Conservation (phyloP, 106 monocot genomes). For the Iris macrosiphon region DNA sequence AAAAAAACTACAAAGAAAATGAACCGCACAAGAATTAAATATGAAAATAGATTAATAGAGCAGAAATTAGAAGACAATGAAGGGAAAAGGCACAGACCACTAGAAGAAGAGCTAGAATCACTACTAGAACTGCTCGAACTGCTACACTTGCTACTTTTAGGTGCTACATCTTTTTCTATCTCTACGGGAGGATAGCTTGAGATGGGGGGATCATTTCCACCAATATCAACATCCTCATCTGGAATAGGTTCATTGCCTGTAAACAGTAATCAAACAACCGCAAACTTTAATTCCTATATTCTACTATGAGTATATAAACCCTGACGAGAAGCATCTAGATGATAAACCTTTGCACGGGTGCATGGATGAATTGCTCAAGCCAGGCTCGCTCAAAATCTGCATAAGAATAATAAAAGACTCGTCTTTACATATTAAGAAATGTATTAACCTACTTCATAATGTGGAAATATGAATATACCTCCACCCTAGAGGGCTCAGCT, state of each 20-base stretch:
- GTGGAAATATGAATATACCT: slow-evolving; percentile 26
- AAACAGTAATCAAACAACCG: not conserved
- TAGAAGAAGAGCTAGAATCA: slow-evolving; percentile 71
- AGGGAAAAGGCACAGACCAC: slow-evolving; percentile 49
- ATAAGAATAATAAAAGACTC: slow-evolving; percentile 5
- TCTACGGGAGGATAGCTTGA: slow-evolving; percentile 67
- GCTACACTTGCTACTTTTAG: slow-evolving; percentile 46
- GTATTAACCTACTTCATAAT: not conserved
- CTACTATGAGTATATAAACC: not conserved
- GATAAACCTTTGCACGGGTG: slow-evolving; percentile 76
- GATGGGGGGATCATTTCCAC: slow-evolving; percentile 74
- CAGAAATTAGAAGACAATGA: not conserved
- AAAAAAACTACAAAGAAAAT: no score
- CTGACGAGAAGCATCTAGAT: not conserved
- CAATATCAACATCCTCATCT: slow-evolving; percentile 88
- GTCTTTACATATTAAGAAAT: not conserved
- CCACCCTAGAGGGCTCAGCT: slow-evolving; percentile 46
- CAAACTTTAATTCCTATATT: slow-evolving; percentile 1
- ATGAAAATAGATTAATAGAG: not conserved
- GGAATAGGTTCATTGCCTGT: slow-evolving; percentile 53
- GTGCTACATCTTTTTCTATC: slow-evolving; percentile 55
- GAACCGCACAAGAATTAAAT: no score
- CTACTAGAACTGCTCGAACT: slow-evolving; percentile 80
- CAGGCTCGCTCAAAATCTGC: slow-evolving; percentile 64
- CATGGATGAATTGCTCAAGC: slow-evolving; percentile 52